A percentile compares a stretch with the other conserved stretches of the same genome.
These are phyloP conservation scores for Penicillium rolfsii DNA, from an alignment of 2,329 filamentous ascomycete species.

Conservation along the genomic window DNA sequence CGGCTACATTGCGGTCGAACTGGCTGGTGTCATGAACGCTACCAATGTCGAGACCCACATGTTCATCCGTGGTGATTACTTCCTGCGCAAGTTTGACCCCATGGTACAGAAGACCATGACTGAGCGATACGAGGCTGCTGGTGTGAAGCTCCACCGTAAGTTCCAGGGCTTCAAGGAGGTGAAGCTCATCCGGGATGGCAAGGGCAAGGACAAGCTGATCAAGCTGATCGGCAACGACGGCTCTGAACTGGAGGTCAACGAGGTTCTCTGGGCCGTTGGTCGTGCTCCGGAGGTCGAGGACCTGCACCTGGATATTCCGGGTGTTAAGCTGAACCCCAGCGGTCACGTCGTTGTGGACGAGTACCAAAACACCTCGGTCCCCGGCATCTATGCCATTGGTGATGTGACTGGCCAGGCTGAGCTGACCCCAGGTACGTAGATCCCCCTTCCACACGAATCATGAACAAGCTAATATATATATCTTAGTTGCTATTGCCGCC, in stretches of 20 bases:
- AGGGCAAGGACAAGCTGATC: conserved; percentile 52
- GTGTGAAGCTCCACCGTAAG: conserved; percentile 53
- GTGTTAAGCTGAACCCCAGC: conserved; percentile 45
- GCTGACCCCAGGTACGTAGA: conserved; percentile 52
- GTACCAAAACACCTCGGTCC: conserved; percentile 54
- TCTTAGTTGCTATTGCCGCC: conserved; percentile 55
- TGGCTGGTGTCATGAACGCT: conserved; percentile 55
- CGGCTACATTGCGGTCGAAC: conserved; percentile 56
- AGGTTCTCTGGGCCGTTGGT: conserved; percentile 57
- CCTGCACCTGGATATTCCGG: conserved; percentile 46
- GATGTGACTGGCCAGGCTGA: conserved; percentile 57
- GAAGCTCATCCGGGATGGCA: conserved; percentile 49
- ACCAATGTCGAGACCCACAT: conserved; percentile 55
- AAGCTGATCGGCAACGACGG: conserved; percentile 50
- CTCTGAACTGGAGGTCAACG: conserved; percentile 51
- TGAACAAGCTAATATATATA: neutral
- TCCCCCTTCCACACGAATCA: neutral
- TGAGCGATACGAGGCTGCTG: conserved; percentile 53
- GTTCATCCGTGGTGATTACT: conserved; percentile 54
- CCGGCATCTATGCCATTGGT: conserved; percentile 55
- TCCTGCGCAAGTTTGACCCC: conserved; percentile 56
- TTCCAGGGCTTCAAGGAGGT: conserved; percentile 54
- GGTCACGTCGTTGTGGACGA: conserved; percentile 54
- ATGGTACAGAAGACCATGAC: conserved; percentile 58
- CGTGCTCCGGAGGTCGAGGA: conserved; percentile 51